phyloP scores from a whole-genome alignment of 495 filamentous ascomycete genomes.

The Baudoinia panamericana region DNA sequence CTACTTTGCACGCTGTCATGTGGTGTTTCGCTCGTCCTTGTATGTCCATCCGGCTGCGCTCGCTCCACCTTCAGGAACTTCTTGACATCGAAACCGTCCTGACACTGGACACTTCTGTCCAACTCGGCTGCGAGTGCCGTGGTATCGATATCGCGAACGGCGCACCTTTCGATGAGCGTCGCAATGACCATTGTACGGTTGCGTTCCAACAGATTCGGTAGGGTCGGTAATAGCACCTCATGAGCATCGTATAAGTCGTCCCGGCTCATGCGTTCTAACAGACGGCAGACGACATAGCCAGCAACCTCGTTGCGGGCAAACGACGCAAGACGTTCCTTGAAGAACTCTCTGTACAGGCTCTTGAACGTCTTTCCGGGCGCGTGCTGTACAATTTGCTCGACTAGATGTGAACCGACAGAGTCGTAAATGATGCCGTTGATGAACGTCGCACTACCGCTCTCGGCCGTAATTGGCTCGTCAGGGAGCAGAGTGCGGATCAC shows the following conservation, averaged over 20 bases:
- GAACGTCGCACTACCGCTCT: slow-evolving; percentile 50
- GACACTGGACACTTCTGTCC: slow-evolving; percentile 40
- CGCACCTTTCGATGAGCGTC: slow-evolving; percentile 68
- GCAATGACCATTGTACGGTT: slow-evolving; percentile 65
- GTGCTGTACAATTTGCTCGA: slow-evolving; percentile 68
- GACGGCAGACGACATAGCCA: slow-evolving; percentile 64
- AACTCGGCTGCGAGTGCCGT: slow-evolving; percentile 48
- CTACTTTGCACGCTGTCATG: slow-evolving; percentile 7
- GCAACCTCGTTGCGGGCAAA: slow-evolving; percentile 81
- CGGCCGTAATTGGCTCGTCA: slow-evolving; percentile 47
- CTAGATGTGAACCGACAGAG: slow-evolving; percentile 70
- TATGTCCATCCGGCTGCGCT: no score
- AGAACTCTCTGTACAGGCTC: slow-evolving; percentile 56
- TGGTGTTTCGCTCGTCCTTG: not conserved
- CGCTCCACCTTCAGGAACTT: slow-evolving; percentile 36
- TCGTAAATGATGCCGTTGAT: slow-evolving; percentile 80
- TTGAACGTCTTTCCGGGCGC: slow-evolving; percentile 86
- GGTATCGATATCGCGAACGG: slow-evolving; percentile 50
- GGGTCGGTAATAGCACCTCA: slow-evolving; percentile 51
- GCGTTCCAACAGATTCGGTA: slow-evolving; percentile 55
- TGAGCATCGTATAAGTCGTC: slow-evolving; percentile 65
- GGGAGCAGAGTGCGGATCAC: slow-evolving; percentile 50
- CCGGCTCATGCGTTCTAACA: slow-evolving; percentile 69
- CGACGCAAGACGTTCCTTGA: slow-evolving; percentile 60
- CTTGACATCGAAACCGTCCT: slow-evolving; percentile 29